Percentiles rank a stretch among this genome's conserved stretches.
phyloP scores from a whole-genome alignment of 208 protist species.

The Trypanosoma mega region DNA sequence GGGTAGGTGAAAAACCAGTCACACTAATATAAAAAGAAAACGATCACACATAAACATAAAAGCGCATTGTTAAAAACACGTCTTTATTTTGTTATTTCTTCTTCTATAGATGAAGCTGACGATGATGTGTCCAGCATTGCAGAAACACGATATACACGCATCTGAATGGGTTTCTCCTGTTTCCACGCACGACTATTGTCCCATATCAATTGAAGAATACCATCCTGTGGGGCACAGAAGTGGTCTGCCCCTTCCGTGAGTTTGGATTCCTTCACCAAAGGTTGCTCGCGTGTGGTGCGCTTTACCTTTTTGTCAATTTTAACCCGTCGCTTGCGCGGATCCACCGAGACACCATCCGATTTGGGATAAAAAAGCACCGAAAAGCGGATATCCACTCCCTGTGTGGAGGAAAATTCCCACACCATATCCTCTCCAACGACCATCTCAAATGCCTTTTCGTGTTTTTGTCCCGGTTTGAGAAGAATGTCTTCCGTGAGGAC shows the following conservation, averaged over 20 bases:
- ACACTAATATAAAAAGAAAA: too few species aligned
- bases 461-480: conserved; percentile 39
- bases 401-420: conserved; percentile 57
- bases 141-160: conserved; percentile 63
- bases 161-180: conserved; percentile 47
- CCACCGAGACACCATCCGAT: conserved; percentile 30
- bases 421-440: conserved; percentile 45
- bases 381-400: conserved; percentile 45
- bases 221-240: conserved; percentile 48
- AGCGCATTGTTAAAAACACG: too few species aligned
- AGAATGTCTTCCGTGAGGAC: conserved; percentile 51
- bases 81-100: too few species aligned
- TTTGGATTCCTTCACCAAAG: conserved; percentile 47
- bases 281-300: conserved; percentile 32
- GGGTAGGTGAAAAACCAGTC: too few species aligned
- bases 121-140: conserved; percentile 32
- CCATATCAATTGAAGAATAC: conserved; percentile 55
- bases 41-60: too few species aligned
- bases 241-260: conserved; percentile 41
- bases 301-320: conserved; percentile 26
- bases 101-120: conserved; percentile 13
- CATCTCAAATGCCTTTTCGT: conserved; percentile 49
- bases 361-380: conserved; percentile 36
- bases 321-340: conserved; percentile 29
- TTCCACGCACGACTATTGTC: conserved; percentile 60